Percentiles rank a stretch among this genome's conserved stretches.
Evolutionary conservation across 495 filamentous ascomycete species (phyloP).

Genomic region (Chaetomium cochliodes): DNA sequence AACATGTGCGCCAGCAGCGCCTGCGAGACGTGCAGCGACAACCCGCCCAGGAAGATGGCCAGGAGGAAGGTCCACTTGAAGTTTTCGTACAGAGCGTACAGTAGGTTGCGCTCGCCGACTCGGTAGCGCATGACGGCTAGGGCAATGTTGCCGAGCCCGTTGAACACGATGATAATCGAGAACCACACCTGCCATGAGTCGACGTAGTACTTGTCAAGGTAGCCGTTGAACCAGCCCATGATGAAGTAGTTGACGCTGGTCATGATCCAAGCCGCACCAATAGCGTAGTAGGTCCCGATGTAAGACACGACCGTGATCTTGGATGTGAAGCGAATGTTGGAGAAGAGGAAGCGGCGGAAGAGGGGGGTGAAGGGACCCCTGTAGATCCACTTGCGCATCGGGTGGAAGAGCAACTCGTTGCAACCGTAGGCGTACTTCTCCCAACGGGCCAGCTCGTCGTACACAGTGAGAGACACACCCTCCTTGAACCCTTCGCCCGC

Average conservation of each 20-base stretch:
- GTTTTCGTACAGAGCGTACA: constrained; percentile 61
- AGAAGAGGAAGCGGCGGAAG: constrained; percentile 68
- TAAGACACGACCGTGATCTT: constrained; percentile 81
- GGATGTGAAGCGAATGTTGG: constrained; percentile 71
- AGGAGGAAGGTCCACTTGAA: constrained; percentile 72
- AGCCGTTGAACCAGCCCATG: constrained; percentile 71
- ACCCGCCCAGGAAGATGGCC: constrained; percentile 66
- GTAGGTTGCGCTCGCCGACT: constrained; percentile 56
- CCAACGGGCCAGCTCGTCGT: constrained; percentile 80
- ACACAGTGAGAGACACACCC: constrained; percentile 80
- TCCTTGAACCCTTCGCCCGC: constrained; percentile 77
- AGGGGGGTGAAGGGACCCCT: constrained; percentile 71
- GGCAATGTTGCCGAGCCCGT: constrained; percentile 64
- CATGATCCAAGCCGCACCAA: constrained; percentile 76
- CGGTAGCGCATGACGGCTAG: constrained; percentile 67
- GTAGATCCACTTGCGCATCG: constrained; percentile 62
- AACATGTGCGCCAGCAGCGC: constrained; percentile 69
- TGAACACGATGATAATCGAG: constrained; percentile 70
- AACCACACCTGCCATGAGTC: constrained; percentile 76
- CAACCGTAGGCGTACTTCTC: constrained; percentile 89
- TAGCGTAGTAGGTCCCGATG: constrained; percentile 85
- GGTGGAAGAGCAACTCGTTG: constrained; percentile 78
- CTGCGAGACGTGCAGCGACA: constrained; percentile 67
- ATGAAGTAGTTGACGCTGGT: constrained; percentile 76
- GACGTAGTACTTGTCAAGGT: constrained; percentile 73